phyloP scores from a whole-genome alignment of 1,284 basidiomycete species.

The Ceratobasidium sp. region DNA sequence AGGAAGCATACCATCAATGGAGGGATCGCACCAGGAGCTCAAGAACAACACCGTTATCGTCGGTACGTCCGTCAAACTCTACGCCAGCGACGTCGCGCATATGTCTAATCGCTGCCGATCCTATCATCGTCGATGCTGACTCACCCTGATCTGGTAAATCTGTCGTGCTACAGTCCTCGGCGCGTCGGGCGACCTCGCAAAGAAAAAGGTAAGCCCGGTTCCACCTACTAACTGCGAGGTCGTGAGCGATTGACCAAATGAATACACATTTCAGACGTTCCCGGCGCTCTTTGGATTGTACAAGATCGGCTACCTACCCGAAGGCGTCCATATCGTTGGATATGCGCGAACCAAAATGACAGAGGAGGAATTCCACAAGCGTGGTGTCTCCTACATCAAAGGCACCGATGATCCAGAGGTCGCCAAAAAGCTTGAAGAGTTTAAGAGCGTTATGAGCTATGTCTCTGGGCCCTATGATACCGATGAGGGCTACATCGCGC shows the following conservation, averaged over 20 bases:
- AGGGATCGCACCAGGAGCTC: conserved; percentile 76
- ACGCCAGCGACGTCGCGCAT: background rate
- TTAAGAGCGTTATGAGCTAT: conserved; percentile 85
- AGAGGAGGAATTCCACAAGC: conserved; percentile 85
- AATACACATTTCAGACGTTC: conserved; percentile 76
- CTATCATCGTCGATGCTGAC: conserved; percentile 5
- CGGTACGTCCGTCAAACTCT: conserved; percentile 64
- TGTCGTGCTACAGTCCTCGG: conserved; percentile 78
- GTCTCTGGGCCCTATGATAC: conserved; percentile 91
- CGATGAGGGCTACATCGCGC: conserved; percentile 78
- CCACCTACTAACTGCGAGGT: background rate
- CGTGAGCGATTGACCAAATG: conserved; percentile 1
- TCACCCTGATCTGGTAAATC: conserved; percentile 19
- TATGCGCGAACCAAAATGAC: conserved; percentile 98
- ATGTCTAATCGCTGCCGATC: conserved; percentile 46
- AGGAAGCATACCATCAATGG: conserved; percentile 90
- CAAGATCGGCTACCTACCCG: conserved; percentile 83
- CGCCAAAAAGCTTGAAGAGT: conserved; percentile 77
- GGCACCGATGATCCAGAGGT: conserved; percentile 71
- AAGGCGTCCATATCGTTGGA: conserved; percentile 88
- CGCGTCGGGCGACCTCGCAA: conserved; percentile 97
- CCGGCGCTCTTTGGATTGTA: conserved; percentile 93
- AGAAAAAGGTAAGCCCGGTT: conserved; percentile 86
- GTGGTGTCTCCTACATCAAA: conserved; percentile 88
- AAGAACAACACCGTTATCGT: conserved; percentile 90